Percentiles rank a stretch among this genome's conserved stretches.
phyloP scores from a whole-genome alignment of 306 rosid genomes.

The Purshia tridentata region DNA sequence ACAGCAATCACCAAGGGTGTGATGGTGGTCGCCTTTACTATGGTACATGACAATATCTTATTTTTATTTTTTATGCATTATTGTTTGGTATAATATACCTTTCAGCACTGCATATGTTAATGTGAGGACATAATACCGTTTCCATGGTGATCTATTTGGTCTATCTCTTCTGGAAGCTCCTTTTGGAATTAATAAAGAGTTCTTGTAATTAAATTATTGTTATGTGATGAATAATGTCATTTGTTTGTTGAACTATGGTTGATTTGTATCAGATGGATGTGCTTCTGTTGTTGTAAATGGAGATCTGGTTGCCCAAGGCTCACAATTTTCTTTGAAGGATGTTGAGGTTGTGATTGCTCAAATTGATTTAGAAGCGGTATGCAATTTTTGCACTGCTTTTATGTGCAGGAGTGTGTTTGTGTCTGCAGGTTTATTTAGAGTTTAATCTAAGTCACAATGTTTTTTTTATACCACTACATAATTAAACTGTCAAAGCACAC shows the following conservation, averaged over 20 bases:
- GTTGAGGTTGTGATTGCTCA: conserved; percentile 82
- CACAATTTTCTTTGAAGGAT: conserved; percentile 93
- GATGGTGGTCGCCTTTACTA: conserved; percentile 97
- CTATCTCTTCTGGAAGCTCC: background rate
- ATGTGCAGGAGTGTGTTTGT: background rate
- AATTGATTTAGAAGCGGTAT: conserved; percentile 93
- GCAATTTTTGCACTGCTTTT: conserved; percentile 24
- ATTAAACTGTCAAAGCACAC: background rate
- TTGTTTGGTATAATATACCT: background rate
- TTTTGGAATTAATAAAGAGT: background rate
- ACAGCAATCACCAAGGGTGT: conserved; percentile 95
- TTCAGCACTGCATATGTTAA: background rate
- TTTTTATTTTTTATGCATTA: conserved; percentile 1
- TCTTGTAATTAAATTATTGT: background rate
- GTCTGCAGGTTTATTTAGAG: background rate
- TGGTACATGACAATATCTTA: conserved; percentile 44
- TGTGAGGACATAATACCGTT: background rate
- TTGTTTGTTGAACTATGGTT: background rate
- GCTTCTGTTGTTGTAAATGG: conserved; percentile 84
- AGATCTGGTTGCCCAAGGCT: conserved; percentile 88
- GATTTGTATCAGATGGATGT: conserved; percentile 74
- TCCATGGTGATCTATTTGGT: background rate
- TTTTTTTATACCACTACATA: background rate
- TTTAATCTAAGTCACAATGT: background rate
- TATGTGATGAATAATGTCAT: conserved; percentile 1